Percentiles rank a stretch among this genome's conserved stretches.
Evolutionary conservation across 2,329 filamentous ascomycete species (phyloP).

Genomic region (Hypoxylon sp.): DNA sequence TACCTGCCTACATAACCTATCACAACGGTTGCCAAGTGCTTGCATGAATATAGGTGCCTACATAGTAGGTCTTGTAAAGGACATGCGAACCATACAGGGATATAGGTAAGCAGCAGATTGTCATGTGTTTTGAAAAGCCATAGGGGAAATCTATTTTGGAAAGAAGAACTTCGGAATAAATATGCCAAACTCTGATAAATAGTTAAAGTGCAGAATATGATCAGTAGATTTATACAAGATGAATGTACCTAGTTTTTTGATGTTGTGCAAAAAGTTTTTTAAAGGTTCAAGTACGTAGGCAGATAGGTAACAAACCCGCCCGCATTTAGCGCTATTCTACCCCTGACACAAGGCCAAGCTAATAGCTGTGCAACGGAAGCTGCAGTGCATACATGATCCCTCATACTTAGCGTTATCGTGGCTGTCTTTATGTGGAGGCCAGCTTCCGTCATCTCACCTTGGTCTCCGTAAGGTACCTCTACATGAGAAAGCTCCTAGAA

Average conservation of each 20-base stretch:
- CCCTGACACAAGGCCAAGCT: conserved; percentile 38
- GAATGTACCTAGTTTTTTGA: neutral
- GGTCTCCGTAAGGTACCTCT: conserved; percentile 5
- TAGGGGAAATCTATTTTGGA: neutral
- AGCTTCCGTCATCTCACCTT: conserved; percentile 27
- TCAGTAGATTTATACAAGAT: neutral
- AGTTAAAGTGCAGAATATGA: neutral
- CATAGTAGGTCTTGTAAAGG: conserved; percentile 2
- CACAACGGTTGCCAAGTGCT: conserved; percentile 12
- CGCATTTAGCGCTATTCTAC: conserved; percentile 34
- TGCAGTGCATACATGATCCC: neutral
- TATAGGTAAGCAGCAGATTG: conserved; percentile 6
- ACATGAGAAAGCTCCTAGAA: conserved; percentile 8
- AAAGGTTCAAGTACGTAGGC: neutral
- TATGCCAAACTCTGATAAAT: neutral
- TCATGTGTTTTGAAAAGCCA: conserved; percentile 2
- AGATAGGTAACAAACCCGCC: conserved; percentile 8
- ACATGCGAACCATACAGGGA: conserved; percentile 20
- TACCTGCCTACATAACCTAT: conserved; percentile 25
- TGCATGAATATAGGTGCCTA: conserved; percentile 30
- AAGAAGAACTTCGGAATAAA: neutral
- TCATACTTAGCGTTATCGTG: neutral
- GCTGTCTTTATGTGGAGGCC: conserved; percentile 13
- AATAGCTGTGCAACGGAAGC: conserved; percentile 4
- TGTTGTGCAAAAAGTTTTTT: neutral